Percentiles rank a stretch among this genome's conserved stretches.
Evolutionary conservation across 1,284 basidiomycete species (phyloP).

Genomic region (Inonotus obliquus): DNA sequence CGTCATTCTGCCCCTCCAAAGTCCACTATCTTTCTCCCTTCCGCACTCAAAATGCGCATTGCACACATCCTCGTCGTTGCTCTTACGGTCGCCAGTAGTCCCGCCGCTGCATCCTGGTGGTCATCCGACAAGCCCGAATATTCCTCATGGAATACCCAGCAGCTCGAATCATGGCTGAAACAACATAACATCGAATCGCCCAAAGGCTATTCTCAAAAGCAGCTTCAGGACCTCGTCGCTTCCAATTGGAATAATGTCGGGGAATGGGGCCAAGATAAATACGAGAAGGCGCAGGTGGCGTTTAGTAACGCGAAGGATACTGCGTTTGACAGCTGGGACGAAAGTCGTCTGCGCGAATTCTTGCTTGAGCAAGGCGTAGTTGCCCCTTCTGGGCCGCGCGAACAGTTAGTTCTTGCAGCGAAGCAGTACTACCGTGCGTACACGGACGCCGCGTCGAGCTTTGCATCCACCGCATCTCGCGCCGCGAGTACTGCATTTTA

Average conservation of each 20-base stretch:
- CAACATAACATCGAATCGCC: slow-evolving; percentile 64
- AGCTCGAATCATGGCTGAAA: slow-evolving; percentile 69
- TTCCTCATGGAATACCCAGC: slow-evolving; percentile 54
- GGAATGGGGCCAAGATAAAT: slow-evolving; percentile 58
- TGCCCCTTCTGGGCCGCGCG: slow-evolving; percentile 70
- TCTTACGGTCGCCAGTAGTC: slow-evolving; percentile 34
- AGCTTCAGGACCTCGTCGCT: slow-evolving; percentile 54
- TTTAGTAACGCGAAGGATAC: slow-evolving; percentile 47
- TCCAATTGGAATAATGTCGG: slow-evolving; percentile 59
- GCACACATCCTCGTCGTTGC: slow-evolving; percentile 34
- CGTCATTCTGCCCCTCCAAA: background rate
- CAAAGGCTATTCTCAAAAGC: slow-evolving; percentile 40
- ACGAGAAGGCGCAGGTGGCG: slow-evolving; percentile 57
- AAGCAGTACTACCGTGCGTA: slow-evolving; percentile 66
- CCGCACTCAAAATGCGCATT: slow-evolving; percentile 34
- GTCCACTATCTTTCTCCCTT: background rate
- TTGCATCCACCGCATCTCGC: slow-evolving; percentile 44
- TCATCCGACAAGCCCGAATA: slow-evolving; percentile 44
- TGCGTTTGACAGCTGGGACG: slow-evolving; percentile 60
- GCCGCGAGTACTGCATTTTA: slow-evolving; percentile 49
- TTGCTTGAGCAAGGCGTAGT: slow-evolving; percentile 86
- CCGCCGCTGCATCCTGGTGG: slow-evolving; percentile 49
- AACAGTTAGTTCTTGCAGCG: slow-evolving; percentile 75
- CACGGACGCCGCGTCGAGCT: slow-evolving; percentile 47
- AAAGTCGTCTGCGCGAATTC: slow-evolving; percentile 75